Percentiles rank a stretch among this genome's conserved stretches.
These are phyloP conservation scores for Macrocybe gigantea DNA, from an alignment of 768 basidiomycete genomes.

Conservation along the genomic window DNA sequence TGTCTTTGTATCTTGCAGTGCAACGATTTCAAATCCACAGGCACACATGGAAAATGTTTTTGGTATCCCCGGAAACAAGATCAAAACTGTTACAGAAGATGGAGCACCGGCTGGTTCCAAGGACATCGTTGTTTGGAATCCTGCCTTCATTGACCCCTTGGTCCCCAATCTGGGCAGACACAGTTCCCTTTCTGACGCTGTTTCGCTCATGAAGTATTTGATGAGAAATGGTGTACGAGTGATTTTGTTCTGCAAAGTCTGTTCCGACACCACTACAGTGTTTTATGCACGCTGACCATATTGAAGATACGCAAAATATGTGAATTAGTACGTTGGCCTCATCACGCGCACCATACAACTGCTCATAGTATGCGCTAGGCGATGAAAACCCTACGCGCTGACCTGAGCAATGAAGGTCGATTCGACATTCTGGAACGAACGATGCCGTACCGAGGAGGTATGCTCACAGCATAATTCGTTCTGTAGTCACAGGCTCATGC, in stretches of 20 bases:
- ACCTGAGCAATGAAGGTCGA: constrained; percentile 70
- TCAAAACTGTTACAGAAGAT: constrained; percentile 69
- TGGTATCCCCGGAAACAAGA: constrained; percentile 53
- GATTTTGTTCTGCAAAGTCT: constrained; percentile 86
- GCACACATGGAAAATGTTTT: constrained; percentile 76
- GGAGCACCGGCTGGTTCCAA: constrained; percentile 80
- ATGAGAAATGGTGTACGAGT: constrained; percentile 79
- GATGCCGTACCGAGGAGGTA: constrained; percentile 82
- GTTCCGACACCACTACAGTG: background rate
- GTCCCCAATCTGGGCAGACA: constrained; percentile 49
- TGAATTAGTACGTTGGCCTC: constrained; percentile 53
- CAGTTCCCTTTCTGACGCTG: constrained; percentile 64
- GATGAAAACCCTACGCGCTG: constrained; percentile 70
- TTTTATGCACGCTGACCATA: too few species aligned
- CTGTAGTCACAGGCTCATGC: background rate
- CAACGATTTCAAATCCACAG: constrained; percentile 74
- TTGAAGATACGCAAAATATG: constrained; percentile 71
- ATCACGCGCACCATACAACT: too few species aligned
- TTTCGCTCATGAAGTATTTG: constrained; percentile 65
- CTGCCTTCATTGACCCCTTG: constrained; percentile 49
- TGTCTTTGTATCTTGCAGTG: constrained; percentile 80
- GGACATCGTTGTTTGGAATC: constrained; percentile 77
- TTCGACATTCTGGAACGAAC: constrained; percentile 70
- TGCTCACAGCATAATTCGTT: constrained; percentile 9
- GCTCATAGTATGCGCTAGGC: constrained; percentile 34